Base-by-base conservation (phyloP, 1,284 basidiomycete genomes). In the Porodaedalea pini region DNA sequence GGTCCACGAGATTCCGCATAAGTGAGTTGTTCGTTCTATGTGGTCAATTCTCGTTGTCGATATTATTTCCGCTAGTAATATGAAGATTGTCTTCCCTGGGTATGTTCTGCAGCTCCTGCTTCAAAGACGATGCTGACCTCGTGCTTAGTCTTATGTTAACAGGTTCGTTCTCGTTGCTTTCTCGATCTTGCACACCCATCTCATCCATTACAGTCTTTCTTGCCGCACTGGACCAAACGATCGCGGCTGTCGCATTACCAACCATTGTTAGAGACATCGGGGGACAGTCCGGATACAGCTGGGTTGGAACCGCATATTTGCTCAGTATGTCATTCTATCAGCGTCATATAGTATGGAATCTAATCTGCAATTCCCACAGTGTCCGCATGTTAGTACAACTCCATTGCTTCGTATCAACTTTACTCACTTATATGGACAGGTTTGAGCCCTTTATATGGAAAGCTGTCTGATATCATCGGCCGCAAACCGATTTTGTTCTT, bases 201-300 rank as follows among this genome's bases (percentile, higher is more conserved):
- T n/a, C 13, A 44, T 21, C 37, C 19, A 15, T 10, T 25, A 11
- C 37, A 23, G 65, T 69, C 13, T 71, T 73, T 44, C 52, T 66
- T 3, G 64, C 71, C 8, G 71, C 72, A 10, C 62, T 74, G 51
- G 73, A 74, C 56, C 72, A 73, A 51, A 73, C 72, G 1, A 71
- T 73, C 37, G 64, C 63, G 40, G 62, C 63, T 27, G 68, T 67
- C 15, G 69, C 69, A 15, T 53, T 70, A 15, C 69, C 69, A 10
- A 66, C 66, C 17, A 70, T 70, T 50, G 64, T 68, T 27, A 52
- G 58, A 25, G 67, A 70, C 45, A 64, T 73, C 37, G 71, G 71
- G 23, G 71, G 70, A 29, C 65, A 68, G 11, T 68, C 47, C 48
- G 61, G 58, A 1, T 65, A 65, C 50, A 63, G 61, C 17, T 65